phyloP scores from a whole-genome alignment of 306 rosid genomes.

The Cicer pinnatifidum region DNA sequence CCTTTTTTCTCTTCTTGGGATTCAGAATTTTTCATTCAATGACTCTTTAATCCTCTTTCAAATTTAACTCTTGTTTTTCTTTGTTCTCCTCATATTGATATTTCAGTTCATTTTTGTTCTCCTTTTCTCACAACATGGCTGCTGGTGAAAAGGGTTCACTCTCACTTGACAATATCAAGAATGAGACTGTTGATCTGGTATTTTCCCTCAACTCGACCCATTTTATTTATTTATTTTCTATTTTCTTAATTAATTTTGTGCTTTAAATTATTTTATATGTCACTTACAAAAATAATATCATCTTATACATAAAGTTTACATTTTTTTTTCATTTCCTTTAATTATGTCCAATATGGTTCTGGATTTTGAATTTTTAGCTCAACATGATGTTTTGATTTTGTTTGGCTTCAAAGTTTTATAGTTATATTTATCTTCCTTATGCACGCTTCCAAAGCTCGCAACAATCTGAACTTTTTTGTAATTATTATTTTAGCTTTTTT shows the following conservation, averaged over 20 bases:
- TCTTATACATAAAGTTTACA: not conserved
- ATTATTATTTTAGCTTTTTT: not conserved
- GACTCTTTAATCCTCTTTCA: constrained; percentile 27
- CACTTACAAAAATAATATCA: not conserved
- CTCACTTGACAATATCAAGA: constrained; percentile 77
- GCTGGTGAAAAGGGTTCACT: constrained; percentile 52
- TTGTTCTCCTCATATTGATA: not conserved
- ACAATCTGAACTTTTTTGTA: not conserved
- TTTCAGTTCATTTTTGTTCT: not conserved
- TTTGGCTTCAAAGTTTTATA: not conserved
- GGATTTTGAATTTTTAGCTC: not conserved
- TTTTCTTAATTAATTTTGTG: constrained; percentile 4
- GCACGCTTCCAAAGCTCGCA: not conserved
- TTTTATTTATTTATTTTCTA: not conserved
- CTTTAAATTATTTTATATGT: not conserved
- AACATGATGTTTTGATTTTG: not conserved
- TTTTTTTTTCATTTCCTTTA: not conserved
- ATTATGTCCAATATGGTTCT: not conserved
- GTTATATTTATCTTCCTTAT: not conserved
- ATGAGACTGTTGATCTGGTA: constrained; percentile 98
- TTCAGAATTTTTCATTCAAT: constrained; percentile 53
- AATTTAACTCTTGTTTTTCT: not conserved
- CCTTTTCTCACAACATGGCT: constrained; percentile 47
- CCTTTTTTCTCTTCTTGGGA: constrained; percentile 49
- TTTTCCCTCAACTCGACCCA: not conserved